Conservation (phyloP, 352 stramenopile species). For the Pythium diclinum region DNA sequence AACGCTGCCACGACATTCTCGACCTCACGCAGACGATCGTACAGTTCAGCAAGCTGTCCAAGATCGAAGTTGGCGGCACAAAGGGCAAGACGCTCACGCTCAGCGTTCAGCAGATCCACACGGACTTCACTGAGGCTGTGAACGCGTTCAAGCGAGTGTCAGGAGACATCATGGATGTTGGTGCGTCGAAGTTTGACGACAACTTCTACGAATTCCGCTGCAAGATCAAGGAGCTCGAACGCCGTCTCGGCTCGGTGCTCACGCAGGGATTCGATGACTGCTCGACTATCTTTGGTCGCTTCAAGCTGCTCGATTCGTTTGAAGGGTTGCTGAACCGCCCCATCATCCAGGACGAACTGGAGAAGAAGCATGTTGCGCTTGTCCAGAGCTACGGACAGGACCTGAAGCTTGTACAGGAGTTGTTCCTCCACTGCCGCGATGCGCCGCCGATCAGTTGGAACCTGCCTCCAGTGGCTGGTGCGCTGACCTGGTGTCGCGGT, state of each 20-base stretch:
- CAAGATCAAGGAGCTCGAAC: constrained; percentile 98
- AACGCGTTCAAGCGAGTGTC: constrained; percentile 95
- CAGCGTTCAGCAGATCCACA: constrained; percentile 94
- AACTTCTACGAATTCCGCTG: constrained; percentile 97
- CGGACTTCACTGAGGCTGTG: constrained; percentile 94
- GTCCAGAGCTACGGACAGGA: constrained; percentile 96
- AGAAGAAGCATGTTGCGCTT: constrained; percentile 97
- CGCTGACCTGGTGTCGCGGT: constrained; percentile 95
- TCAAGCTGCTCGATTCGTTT: constrained; percentile 98
- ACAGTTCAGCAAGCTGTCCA: constrained; percentile 97
- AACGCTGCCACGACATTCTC: constrained; percentile 97
- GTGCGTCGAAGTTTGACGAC: constrained; percentile 95
- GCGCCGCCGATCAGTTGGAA: constrained; percentile 94
- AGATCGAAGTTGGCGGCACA: constrained; percentile 97
- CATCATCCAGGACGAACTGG: constrained; percentile 96
- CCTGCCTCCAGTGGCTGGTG: constrained; percentile 92
- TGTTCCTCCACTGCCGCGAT: constrained; percentile 94
- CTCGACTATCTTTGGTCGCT: constrained; percentile 96
- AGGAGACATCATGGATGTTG: constrained; percentile 98
- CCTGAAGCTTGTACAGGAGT: constrained; percentile 95
- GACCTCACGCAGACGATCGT: constrained; percentile 98
- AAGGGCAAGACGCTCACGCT: constrained; percentile 95
- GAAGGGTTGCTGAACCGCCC: constrained; percentile 93
- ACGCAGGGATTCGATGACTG: constrained; percentile 97
- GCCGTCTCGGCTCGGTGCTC: constrained; percentile 94